Evolutionary conservation across 352 stramenopile species (phyloP).

Genomic region (Phytophthora colocasiae): DNA sequence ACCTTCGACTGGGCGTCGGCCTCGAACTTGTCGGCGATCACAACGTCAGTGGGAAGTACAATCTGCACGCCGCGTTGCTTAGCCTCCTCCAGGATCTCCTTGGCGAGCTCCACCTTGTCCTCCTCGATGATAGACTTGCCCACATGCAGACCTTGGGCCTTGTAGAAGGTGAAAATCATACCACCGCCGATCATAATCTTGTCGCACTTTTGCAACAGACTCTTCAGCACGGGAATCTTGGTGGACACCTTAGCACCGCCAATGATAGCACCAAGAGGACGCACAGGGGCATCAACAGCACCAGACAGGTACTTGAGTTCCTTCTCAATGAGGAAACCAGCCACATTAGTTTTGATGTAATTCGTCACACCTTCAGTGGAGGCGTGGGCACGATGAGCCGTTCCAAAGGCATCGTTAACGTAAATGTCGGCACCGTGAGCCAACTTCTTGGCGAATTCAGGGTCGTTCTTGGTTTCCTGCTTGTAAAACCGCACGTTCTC

Average conservation of each 20-base stretch:
- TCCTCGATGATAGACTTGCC: conserved; percentile 96
- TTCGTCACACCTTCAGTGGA: conserved; percentile 98
- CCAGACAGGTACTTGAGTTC: conserved; percentile 96
- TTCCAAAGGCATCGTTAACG: conserved; percentile 99
- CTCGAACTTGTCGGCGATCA: conserved; percentile 93
- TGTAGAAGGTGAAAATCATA: conserved; percentile 99
- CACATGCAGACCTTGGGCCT: conserved; percentile 94
- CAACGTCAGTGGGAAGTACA: conserved; percentile 93
- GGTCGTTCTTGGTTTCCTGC: conserved; percentile 97
- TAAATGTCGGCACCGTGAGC: conserved; percentile 94
- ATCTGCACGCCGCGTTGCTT: conserved; percentile 90
- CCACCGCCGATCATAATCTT: conserved; percentile 96
- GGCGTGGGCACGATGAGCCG: conserved; percentile 96
- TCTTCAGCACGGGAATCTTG: conserved; percentile 98
- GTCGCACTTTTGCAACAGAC: conserved; percentile 95
- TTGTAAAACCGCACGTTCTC: conserved; percentile 98
- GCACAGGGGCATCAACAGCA: conserved; percentile 89
- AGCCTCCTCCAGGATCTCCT: conserved; percentile 92
- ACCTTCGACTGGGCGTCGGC: conserved; percentile 68
- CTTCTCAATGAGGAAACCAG: conserved; percentile 97
- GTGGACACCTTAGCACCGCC: conserved; percentile 96
- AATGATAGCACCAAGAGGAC: conserved; percentile 96
- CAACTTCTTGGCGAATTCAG: conserved; percentile 95
- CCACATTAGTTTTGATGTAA: conserved; percentile 93
- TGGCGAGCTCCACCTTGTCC: conserved; percentile 93